phyloP scores from a whole-genome alignment of 176 grass and related monocot species.

The Zoysia pacifica region DNA sequence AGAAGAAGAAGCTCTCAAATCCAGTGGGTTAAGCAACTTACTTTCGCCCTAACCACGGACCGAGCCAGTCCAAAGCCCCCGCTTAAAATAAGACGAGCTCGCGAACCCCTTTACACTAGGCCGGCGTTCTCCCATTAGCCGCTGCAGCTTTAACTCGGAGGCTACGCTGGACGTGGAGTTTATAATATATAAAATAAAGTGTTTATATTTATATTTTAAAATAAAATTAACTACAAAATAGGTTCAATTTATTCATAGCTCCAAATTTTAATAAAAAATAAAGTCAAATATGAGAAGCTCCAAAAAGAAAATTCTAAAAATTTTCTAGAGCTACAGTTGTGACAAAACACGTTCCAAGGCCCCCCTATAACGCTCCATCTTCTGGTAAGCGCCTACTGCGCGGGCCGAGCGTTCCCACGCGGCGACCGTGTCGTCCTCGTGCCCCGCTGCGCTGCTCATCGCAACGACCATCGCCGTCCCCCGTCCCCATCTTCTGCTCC shows the following conservation, averaged over 20 bases:
- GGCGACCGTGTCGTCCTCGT: slow-evolving; percentile 43
- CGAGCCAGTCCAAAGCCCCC: neutral
- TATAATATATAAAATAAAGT: no score
- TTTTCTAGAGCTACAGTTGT: no score
- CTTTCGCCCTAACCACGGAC: slow-evolving; percentile 31
- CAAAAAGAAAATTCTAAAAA: no score
- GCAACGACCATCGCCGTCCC: slow-evolving; percentile 14
- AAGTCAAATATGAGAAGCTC: no score
- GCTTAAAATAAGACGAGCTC: slow-evolving; percentile 25
- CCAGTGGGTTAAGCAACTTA: slow-evolving; percentile 8
- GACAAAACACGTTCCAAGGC: no score
- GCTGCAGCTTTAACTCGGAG: neutral
- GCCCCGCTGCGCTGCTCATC: neutral
- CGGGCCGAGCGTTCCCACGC: slow-evolving; percentile 33
- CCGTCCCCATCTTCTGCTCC: neutral
- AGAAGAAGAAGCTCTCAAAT: slow-evolving; percentile 11
- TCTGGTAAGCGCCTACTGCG: slow-evolving; percentile 46
- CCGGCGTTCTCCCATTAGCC: slow-evolving; percentile 4
- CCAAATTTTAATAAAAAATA: no score
- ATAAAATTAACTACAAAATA: no score
- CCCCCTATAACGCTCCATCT: neutral
- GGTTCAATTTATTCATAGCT: no score
- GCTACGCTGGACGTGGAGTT: no score
- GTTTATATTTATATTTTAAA: no score
- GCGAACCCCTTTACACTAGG: neutral